phyloP scores from a whole-genome alignment of 83 land plant species.

The Picea abies region DNA sequence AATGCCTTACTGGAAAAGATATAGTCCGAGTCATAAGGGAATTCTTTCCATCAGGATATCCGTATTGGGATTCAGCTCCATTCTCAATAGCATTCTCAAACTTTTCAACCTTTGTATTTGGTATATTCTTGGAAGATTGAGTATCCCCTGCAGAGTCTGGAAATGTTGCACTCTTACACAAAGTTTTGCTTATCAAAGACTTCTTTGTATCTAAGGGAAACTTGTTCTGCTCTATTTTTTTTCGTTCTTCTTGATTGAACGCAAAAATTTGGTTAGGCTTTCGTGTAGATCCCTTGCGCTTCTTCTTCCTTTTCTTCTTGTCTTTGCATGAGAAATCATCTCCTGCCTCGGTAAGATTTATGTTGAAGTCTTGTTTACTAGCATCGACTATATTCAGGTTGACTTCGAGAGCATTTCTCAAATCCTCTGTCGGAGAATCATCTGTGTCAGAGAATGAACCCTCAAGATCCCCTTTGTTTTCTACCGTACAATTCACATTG shows the following conservation, averaged over 20 bases:
- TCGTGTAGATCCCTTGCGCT: slow-evolving; percentile 7
- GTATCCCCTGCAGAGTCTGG: slow-evolving; percentile 16
- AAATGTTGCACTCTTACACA: slow-evolving; percentile 27
- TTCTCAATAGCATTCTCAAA: background rate
- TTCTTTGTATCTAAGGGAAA: background rate
- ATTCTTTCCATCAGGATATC: background rate
- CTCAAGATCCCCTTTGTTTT: background rate
- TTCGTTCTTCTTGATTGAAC: slow-evolving; percentile 7
- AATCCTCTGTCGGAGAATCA: background rate
- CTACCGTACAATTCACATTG: background rate
- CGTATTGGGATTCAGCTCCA: background rate
- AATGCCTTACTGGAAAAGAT: slow-evolving; percentile 36
- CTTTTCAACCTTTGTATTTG: background rate
- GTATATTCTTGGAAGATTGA: background rate
- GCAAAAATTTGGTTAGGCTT: slow-evolving; percentile 8
- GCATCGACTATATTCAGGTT: slow-evolving; percentile 3
- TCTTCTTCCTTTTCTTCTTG: slow-evolving; percentile 14
- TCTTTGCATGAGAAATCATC: slow-evolving; percentile 21
- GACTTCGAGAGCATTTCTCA: slow-evolving; percentile 17
- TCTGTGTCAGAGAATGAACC: background rate
- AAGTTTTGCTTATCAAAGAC: background rate
- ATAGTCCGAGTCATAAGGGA: slow-evolving; percentile 13
- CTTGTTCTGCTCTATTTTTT: slow-evolving; percentile 10
- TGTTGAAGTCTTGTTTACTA: background rate
- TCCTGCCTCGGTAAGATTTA: background rate